Conservation (phyloP, 106 monocot genomes). For the Dendrobium catenatum region DNA sequence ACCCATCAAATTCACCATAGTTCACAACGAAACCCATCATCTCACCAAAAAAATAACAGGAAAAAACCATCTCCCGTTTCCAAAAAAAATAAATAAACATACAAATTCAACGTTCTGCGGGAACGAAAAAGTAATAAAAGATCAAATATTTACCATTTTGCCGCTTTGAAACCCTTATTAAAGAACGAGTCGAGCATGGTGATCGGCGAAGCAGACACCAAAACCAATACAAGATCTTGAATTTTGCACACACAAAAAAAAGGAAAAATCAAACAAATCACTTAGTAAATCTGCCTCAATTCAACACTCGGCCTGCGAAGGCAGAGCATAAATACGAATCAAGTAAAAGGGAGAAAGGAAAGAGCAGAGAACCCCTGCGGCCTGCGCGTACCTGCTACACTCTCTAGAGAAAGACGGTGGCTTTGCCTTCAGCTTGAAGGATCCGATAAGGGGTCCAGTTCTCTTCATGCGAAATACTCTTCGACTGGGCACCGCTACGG, state of each 20-base stretch:
- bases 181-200: constrained; percentile 83
- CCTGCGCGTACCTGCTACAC: constrained; percentile 5
- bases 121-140: neutral
- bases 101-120: neutral
- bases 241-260: neutral
- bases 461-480: no score
- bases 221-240: neutral
- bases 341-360: neutral
- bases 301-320: neutral
- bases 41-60: neutral
- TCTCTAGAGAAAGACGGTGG: neutral
- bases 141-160: constrained; percentile 52
- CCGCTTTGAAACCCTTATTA: constrained; percentile 71
- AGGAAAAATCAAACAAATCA: neutral
- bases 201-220: neutral
- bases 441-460: neutral
- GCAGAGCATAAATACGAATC: neutral
- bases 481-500: no score
- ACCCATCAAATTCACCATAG: neutral
- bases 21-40: neutral
- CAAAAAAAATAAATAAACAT: no score
- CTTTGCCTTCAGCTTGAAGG: constrained; percentile 2
- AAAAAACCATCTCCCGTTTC: no score
- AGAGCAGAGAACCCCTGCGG: neutral
- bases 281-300: neutral